These are phyloP conservation scores for Phytophthora gonapodyides DNA, from an alignment of 352 stramenopile genomes.

Conservation along the genomic window DNA sequence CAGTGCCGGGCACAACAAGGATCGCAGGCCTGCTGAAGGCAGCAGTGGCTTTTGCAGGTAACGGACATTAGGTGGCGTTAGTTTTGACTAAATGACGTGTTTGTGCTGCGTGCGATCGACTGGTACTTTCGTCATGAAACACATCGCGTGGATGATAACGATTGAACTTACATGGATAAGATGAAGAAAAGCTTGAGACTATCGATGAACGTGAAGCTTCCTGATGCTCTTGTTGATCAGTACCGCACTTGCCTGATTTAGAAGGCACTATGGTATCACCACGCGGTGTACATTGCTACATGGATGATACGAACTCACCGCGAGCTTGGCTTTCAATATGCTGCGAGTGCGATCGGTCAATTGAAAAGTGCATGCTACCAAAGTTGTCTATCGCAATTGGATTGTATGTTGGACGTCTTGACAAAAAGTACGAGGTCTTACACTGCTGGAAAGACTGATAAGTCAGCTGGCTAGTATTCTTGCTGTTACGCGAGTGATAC, in stretches of 20 bases:
- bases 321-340: constrained; percentile 6
- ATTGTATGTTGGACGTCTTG: constrained; percentile 2
- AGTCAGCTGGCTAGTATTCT: background rate
- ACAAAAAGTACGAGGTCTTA: background rate
- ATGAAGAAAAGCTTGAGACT: background rate
- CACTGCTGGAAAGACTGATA: background rate
- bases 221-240: background rate
- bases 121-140: background rate
- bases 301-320: background rate
- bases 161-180: background rate
- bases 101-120: constrained; percentile 5
- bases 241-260: constrained; percentile 1
- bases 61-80: no score
- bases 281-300: constrained; percentile 2
- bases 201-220: background rate
- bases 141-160: background rate
- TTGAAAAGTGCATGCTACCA: background rate
- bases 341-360: background rate
- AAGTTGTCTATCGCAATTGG: constrained; percentile 5
- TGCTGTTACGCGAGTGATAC: background rate
- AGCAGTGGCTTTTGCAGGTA: no score
- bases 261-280: constrained; percentile 2
- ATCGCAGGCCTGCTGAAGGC: no score
- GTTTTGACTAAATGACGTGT: background rate
- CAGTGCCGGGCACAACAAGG: no score